phyloP scores from a whole-genome alignment of 1,284 basidiomycete genomes.

The Polyporus tsugae region DNA sequence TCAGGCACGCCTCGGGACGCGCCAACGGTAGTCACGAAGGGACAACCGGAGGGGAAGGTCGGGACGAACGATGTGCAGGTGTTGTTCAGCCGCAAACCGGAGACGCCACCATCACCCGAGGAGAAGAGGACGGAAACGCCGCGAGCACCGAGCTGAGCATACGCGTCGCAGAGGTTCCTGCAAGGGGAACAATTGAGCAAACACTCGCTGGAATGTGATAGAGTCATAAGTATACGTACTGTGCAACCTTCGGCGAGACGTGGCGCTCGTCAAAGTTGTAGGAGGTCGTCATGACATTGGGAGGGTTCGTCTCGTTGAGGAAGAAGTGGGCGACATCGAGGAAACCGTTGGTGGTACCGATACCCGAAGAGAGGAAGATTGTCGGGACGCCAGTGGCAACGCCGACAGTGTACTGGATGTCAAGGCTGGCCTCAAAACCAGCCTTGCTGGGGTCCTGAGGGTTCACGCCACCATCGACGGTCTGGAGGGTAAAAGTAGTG shows the following conservation, averaged over 20 bases:
- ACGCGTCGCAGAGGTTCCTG: conserved; percentile 58
- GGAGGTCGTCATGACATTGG: conserved; percentile 59
- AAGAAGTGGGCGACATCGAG: conserved; percentile 39
- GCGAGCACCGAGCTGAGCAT: conserved; percentile 67
- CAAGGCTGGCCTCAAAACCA: conserved; percentile 63
- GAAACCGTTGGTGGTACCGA: conserved; percentile 34
- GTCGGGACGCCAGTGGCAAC: conserved; percentile 44
- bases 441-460: conserved; percentile 40
- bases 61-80: conserved; percentile 63
- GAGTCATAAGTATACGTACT: conserved; percentile 56
- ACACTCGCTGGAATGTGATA: neutral
- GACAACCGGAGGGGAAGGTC: conserved; percentile 72
- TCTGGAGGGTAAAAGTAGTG: conserved; percentile 47
- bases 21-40: conserved; percentile 68
- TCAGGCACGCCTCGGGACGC: conserved; percentile 61
- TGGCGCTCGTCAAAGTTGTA: conserved; percentile 39
- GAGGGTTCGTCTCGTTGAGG: conserved; percentile 47
- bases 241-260: conserved; percentile 53
- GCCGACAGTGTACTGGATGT: conserved; percentile 72
- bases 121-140: conserved; percentile 72
- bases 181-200: neutral
- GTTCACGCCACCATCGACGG: conserved; percentile 57
- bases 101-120: conserved; percentile 73
- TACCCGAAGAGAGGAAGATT: conserved; percentile 56
- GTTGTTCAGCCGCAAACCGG: conserved; percentile 60